Conservation (phyloP, 2,329 filamentous ascomycete species). For the Aspergillus hiratsukae region DNA sequence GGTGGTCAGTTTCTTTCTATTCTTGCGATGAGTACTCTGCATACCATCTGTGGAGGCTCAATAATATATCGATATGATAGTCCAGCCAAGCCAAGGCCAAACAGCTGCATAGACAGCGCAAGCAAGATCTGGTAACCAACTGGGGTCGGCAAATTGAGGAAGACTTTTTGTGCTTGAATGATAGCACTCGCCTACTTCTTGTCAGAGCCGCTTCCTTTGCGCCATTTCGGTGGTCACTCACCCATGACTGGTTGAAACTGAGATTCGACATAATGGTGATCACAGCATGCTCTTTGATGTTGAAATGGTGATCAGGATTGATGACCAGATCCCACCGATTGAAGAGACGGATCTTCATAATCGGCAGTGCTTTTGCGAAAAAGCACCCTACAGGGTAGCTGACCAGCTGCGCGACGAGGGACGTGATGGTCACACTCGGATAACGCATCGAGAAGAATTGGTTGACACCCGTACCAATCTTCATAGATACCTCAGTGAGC, state of each 20-base stretch:
- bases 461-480: conserved; percentile 40
- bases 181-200: conserved; percentile 38
- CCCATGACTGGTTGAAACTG: conserved; percentile 37
- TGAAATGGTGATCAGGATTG: conserved; percentile 44
- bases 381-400: conserved; percentile 40
- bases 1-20: not conserved
- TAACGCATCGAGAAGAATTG: conserved; percentile 46
- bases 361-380: conserved; percentile 37
- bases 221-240: not conserved
- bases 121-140: conserved; percentile 36
- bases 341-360: conserved; percentile 23
- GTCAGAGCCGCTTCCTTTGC: not conserved
- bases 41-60: conserved; percentile 31
- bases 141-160: conserved; percentile 35
- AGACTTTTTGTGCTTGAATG: conserved; percentile 36
- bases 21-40: not conserved
- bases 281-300: conserved; percentile 45
- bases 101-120: conserved; percentile 34
- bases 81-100: conserved; percentile 38
- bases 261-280: conserved; percentile 48
- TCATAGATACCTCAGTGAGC: not conserved
- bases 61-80: conserved; percentile 33
- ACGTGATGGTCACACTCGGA: conserved; percentile 42
- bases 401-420: conserved; percentile 43
- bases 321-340: conserved; percentile 18